Evolutionary conservation across 2,329 filamentous ascomycete genomes (phyloP).

Genomic region (Bimuria novae-zelandiae): DNA sequence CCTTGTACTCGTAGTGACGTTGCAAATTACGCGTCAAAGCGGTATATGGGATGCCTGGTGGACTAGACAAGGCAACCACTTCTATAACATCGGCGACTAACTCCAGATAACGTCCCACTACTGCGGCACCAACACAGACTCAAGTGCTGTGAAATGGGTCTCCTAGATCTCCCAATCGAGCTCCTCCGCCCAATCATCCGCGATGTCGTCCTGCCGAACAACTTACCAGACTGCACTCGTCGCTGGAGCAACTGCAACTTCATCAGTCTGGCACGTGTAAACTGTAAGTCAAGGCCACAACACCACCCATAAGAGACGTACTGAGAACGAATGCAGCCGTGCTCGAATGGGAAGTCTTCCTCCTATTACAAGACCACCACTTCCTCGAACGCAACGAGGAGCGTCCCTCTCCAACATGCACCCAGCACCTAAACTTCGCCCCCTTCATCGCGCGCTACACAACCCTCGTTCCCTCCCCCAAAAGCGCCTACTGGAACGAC

Average conservation of each 20-base stretch:
- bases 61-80: too few species aligned
- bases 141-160: too few species aligned
- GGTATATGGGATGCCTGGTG: too few species aligned
- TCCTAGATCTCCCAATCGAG: constrained; percentile 1
- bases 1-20: too few species aligned
- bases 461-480: neutral
- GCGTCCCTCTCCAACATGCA: neutral
- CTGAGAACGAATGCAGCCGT: neutral
- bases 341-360: neutral
- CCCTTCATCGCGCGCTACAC: neutral
- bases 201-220: neutral
- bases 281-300: too few species aligned
- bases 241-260: neutral
- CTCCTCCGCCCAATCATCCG: neutral
- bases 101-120: too few species aligned
- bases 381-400: neutral
- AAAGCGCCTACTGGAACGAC: neutral
- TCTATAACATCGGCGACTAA: too few species aligned
- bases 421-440: neutral
- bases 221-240: neutral
- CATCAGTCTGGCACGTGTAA: neutral
- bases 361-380: neutral
- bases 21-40: too few species aligned
- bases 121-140: too few species aligned
- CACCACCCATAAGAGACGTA: too few species aligned